Evolutionary conservation across 2,329 filamentous ascomycete species (phyloP).

Genomic region (Tolypocladium pustulatum): DNA sequence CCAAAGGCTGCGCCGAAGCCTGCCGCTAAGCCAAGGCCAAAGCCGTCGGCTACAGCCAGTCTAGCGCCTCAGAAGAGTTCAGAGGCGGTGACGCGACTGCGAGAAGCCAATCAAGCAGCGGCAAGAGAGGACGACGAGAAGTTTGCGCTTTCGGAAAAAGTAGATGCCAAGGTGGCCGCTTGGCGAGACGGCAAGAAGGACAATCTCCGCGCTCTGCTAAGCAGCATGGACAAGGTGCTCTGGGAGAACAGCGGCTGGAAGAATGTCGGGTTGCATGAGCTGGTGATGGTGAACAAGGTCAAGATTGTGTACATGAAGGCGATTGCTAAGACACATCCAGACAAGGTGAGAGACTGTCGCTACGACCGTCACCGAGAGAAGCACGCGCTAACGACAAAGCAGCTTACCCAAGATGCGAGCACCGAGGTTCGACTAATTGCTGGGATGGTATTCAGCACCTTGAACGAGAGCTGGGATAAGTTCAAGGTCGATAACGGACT

Average conservation of each 20-base stretch:
- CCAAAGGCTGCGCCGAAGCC: constrained; percentile 36
- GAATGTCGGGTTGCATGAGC: constrained; percentile 86
- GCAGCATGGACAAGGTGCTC: constrained; percentile 77
- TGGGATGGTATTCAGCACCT: constrained; percentile 53
- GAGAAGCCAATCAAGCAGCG: constrained; percentile 75
- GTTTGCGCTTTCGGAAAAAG: constrained; percentile 75
- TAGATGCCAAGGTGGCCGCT: constrained; percentile 65
- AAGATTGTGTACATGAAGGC: constrained; percentile 99
- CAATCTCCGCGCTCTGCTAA: constrained; percentile 79
- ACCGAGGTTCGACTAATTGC: constrained; percentile 59
- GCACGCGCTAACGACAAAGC: constrained; percentile 6
- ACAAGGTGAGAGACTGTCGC: constrained; percentile 61
- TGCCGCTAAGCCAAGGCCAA: constrained; percentile 34
- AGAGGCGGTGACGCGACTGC: constrained; percentile 72
- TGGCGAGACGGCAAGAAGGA: constrained; percentile 92
- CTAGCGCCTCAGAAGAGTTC: constrained; percentile 41
- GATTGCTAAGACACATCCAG: constrained; percentile 95
- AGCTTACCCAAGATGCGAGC: constrained; percentile 54
- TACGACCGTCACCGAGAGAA: background rate
- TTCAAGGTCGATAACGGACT: constrained; percentile 60
- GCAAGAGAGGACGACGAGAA: constrained; percentile 87
- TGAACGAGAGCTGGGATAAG: constrained; percentile 66
- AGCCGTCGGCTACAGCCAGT: constrained; percentile 27
- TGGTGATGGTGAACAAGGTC: constrained; percentile 88
- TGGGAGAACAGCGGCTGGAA: constrained; percentile 95